Conservation (phyloP, 1,284 basidiomycete genomes). For the Chalciporus sp. region DNA sequence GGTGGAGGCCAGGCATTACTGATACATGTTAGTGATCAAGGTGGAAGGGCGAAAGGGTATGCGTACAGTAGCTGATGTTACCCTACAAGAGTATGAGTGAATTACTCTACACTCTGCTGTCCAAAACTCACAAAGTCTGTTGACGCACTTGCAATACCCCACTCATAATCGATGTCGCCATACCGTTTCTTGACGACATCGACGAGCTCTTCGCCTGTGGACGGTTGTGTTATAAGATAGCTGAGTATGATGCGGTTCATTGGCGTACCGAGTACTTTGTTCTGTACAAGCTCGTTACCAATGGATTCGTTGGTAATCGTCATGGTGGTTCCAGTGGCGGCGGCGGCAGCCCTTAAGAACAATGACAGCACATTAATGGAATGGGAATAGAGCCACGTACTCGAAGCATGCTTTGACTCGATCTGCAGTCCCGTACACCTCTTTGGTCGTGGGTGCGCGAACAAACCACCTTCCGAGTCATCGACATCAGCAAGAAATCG, state of each 20-base stretch:
- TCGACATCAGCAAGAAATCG: no score
- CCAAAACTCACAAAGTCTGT: slow-evolving; percentile 55
- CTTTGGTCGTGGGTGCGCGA: slow-evolving; percentile 64
- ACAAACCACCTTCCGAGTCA: slow-evolving; percentile 52
- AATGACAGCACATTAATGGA: no score
- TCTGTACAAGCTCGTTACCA: slow-evolving; percentile 68
- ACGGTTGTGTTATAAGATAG: no score
- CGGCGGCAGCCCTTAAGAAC: slow-evolving; percentile 5
- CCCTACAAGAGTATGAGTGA: background rate
- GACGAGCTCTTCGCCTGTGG: slow-evolving; percentile 52
- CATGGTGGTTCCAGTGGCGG: slow-evolving; percentile 68
- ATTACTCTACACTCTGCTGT: no score
- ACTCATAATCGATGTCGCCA: slow-evolving; percentile 51
- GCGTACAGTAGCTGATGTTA: no score
- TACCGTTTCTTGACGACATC: slow-evolving; percentile 55
- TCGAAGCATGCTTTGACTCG: slow-evolving; percentile 74
- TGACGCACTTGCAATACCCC: slow-evolving; percentile 61
- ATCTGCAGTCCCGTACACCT: slow-evolving; percentile 53
- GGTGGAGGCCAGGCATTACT: slow-evolving; percentile 50
- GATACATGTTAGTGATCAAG: background rate
- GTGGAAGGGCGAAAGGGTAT: background rate
- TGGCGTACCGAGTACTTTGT: slow-evolving; percentile 40
- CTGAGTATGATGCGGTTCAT: no score
- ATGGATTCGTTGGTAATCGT: slow-evolving; percentile 45
- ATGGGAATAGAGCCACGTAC: slow-evolving; percentile 34